Conservation (phyloP, 257 asterid genomes). For the Solanum corneliomulleri region DNA sequence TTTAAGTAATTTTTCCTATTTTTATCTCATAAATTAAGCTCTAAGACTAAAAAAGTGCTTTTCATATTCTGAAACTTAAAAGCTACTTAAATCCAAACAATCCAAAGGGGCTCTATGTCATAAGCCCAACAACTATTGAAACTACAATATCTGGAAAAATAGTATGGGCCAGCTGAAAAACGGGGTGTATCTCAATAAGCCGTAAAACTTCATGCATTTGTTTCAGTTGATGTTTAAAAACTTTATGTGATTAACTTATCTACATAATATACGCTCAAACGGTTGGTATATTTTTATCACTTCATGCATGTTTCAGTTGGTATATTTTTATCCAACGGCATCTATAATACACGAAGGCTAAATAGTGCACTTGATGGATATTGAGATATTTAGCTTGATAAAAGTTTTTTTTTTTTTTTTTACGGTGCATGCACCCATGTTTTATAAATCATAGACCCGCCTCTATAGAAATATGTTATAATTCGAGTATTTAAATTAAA, state of each 20-base stretch:
- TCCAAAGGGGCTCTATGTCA: not conserved
- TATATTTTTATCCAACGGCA: no score
- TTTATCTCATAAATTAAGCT: not conserved
- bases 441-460: no score
- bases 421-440: not conserved
- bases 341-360: no score
- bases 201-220: no score
- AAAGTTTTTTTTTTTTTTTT: not conserved
- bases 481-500: not conserved
- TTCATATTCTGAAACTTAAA: not conserved
- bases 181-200: no score
- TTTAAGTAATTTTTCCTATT: no score
- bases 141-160: not conserved
- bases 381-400: not conserved
- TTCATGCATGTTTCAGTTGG: no score
- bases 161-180: not conserved
- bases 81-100: not conserved
- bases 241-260: no score
- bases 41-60: not conserved
- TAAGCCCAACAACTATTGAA: not conserved
- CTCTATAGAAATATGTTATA: not conserved
- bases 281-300: no score
- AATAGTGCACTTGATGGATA: not conserved
- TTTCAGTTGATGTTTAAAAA: no score
- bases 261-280: no score